Percentiles rank a stretch among this genome's conserved stretches.
Conservation (phyloP, 345 rosid genomes). For the Camelina laxa region DNA sequence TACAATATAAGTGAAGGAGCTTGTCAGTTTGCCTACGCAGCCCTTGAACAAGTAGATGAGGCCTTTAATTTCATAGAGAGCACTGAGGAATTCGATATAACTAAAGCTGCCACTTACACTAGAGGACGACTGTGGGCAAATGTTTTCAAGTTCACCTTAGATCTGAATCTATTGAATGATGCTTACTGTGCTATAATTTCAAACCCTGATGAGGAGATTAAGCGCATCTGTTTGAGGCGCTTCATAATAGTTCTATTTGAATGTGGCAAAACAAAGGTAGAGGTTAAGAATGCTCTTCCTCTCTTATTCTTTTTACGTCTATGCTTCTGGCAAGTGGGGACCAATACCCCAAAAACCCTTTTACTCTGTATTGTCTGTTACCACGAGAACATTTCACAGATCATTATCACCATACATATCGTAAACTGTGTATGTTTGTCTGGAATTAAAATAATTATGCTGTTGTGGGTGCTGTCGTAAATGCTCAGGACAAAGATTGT, state of each 20-base stretch:
- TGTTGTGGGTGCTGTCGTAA: constrained; percentile 29
- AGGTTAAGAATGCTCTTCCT: constrained; percentile 30
- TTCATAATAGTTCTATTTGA: constrained; percentile 87
- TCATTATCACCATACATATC: constrained; percentile 5
- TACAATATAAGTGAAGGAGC: constrained; percentile 88
- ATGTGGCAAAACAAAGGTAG: constrained; percentile 83
- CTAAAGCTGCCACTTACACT: constrained; percentile 59
- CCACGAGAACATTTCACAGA: constrained; percentile 6
- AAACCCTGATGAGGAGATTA: constrained; percentile 98
- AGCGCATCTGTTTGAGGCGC: constrained; percentile 91
- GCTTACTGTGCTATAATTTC: constrained; percentile 97
- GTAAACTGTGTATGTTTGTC: constrained; percentile 6
- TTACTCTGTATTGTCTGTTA: constrained; percentile 16
- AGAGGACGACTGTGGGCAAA: constrained; percentile 97
- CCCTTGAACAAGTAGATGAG: constrained; percentile 98
- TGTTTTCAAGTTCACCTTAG: constrained; percentile 88
- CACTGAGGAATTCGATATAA: constrained; percentile 41
- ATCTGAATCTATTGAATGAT: constrained; percentile 80
- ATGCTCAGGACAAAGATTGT: constrained; percentile 16
- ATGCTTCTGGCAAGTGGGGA: constrained; percentile 3
- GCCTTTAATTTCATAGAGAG: constrained; percentile 53
- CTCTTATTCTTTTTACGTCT: constrained; percentile 18
- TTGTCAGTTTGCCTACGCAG: constrained; percentile 94
- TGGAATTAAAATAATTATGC: constrained; percentile 19
- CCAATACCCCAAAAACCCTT: not conserved